Conservation (phyloP, 78 protist species). For the Tieghemostelium lacteum region DNA sequence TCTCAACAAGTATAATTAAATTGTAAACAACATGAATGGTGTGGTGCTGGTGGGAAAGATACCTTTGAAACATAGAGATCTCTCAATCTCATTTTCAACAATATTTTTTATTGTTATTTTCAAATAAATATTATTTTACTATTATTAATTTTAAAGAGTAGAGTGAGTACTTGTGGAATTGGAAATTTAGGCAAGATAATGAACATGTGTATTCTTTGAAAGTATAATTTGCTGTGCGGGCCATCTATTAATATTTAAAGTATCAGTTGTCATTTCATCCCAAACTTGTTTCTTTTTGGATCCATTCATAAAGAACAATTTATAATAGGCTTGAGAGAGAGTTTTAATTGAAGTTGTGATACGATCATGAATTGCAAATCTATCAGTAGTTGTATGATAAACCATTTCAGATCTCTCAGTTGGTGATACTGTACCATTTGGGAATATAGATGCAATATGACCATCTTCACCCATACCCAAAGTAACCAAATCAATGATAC, state of each 20-base stretch:
- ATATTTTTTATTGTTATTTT: no score
- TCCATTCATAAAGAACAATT: constrained; percentile 72
- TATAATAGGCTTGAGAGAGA: neutral
- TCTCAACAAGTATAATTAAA: no score
- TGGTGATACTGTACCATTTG: constrained; percentile 3
- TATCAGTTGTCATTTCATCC: constrained; percentile 58
- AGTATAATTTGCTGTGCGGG: constrained; percentile 58
- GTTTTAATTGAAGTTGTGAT: constrained; percentile 52
- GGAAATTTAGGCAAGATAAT: constrained; percentile 8
- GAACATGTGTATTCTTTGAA: constrained; percentile 45
- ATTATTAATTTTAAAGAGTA: no score
- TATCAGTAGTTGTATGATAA: constrained; percentile 70
- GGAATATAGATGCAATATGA: constrained; percentile 75
- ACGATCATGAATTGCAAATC: constrained; percentile 65
- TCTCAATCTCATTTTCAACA: no score
- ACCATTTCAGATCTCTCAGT: neutral
- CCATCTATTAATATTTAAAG: constrained; percentile 49
- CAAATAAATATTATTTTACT: no score
- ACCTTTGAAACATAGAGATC: no score
- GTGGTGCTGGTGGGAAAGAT: no score
- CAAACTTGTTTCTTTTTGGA: constrained; percentile 46
- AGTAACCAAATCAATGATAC: constrained; percentile 13
- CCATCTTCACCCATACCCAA: constrained; percentile 80
- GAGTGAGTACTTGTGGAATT: no score
- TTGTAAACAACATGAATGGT: no score